Base-by-base conservation (phyloP, 495 filamentous ascomycete species). In the Beverwykella pulmonaria region DNA sequence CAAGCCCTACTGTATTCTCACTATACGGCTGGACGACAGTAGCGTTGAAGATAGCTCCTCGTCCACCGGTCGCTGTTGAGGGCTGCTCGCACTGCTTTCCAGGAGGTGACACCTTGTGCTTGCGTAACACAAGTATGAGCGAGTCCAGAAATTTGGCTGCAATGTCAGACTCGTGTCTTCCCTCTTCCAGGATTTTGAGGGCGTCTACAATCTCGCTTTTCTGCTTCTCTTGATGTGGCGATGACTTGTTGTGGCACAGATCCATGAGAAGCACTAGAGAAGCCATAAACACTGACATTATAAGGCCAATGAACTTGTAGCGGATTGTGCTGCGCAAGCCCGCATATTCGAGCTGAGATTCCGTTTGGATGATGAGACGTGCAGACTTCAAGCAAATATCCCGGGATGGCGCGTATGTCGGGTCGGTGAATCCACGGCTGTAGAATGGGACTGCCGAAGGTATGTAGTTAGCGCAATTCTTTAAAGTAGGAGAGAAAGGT, bases 241-340 rank as follows among this genome's bases (percentile, higher is more conserved):
- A 59, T 19, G 44, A 52, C 29, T 20, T 77, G 53, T 80, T 81
- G 63, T 79, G 77, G 56, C 80, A 83, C 0, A 79, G 71, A 50
- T 82, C 79, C 36, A 82, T 77, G 10, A 84, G 53, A 2, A 83
- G 53, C 7, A 79, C 79, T 4, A 80, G 78, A n/a, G 74, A 75
- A 15, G 82, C 79, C 73, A 82, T 77, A 61, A 82, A 44, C 8
- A 82, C 39, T 2, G 39, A 44, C 39, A 44, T 44, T n/a, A 44
- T 4, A n/a, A 44, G 39, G 3, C 39, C 39, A 44, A 44, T n/a
- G 39, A 44, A n/a, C 39, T 12, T 44, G 39, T 44, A 44, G 39
- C 39, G 39, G 6, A 15, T 44, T 14, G 15, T 44, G 15, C 17
- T 7, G 2, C 39, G 39, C 8, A 44, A n/a, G 6, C 39, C 39